These are phyloP conservation scores for Sanghuangporus weigelae DNA, from an alignment of 1,284 basidiomycete genomes.

Conservation along the genomic window DNA sequence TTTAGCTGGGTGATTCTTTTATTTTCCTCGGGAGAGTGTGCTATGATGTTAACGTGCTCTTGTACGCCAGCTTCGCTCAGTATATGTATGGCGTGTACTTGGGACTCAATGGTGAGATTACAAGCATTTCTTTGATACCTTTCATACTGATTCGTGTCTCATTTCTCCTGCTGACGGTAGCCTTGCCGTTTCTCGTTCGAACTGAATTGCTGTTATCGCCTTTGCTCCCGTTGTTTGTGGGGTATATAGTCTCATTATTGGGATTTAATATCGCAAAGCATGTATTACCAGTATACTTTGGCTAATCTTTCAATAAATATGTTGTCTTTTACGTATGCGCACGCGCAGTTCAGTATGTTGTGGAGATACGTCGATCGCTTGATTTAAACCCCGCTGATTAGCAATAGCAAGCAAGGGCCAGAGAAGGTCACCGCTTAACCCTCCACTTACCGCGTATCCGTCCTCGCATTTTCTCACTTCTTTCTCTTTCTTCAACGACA, in stretches of 20 bases:
- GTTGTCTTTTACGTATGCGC: background rate
- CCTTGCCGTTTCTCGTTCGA: slow-evolving; percentile 87
- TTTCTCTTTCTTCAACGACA: slow-evolving; percentile 4
- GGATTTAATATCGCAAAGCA: slow-evolving; percentile 86
- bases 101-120: slow-evolving; percentile 68
- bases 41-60: background rate
- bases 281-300: slow-evolving; percentile 76
- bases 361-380: background rate
- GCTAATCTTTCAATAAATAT: slow-evolving; percentile 33
- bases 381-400: slow-evolving; percentile 17
- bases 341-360: too few species aligned
- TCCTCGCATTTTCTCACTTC: background rate
- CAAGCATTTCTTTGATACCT: background rate
- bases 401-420: background rate
- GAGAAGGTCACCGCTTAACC: background rate
- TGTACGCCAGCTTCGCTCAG: slow-evolving; percentile 62
- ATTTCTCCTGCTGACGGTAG: slow-evolving; percentile 31
- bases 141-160: background rate
- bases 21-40: background rate
- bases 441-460: background rate
- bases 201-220: slow-evolving; percentile 85
- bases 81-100: slow-evolving; percentile 90
- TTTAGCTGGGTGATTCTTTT: slow-evolving; percentile 62
- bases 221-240: slow-evolving; percentile 76
- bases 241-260: slow-evolving; percentile 80